Evolutionary conservation across 2,329 filamentous ascomycete genomes (phyloP).

Genomic region (Bisporella sp.): DNA sequence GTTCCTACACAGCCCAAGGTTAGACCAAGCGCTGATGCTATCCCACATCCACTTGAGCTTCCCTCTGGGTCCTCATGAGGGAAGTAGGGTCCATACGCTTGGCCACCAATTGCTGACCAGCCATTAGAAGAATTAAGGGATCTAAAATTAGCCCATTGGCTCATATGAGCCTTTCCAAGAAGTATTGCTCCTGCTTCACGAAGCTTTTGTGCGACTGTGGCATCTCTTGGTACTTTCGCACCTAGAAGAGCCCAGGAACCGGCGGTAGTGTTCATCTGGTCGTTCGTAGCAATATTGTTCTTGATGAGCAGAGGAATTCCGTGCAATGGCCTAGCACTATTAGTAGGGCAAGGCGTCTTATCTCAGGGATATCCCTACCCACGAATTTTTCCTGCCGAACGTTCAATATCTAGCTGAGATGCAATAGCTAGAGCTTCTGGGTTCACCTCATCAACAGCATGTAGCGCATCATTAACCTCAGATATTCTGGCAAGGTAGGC

Average conservation of each 20-base stretch:
- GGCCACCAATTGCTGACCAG: slow-evolving; percentile 57
- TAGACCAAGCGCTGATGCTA: slow-evolving; percentile 29
- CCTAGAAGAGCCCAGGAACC: background rate
- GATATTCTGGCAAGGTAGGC: slow-evolving; percentile 7
- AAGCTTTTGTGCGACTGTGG: slow-evolving; percentile 8
- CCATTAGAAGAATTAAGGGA: slow-evolving; percentile 50
- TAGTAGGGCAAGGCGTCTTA: slow-evolving; percentile 19
- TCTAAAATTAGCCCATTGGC: slow-evolving; percentile 49
- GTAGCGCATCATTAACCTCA: slow-evolving; percentile 5
- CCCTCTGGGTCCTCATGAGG: slow-evolving; percentile 30
- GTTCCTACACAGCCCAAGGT: slow-evolving; percentile 39
- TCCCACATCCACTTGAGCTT: slow-evolving; percentile 39
- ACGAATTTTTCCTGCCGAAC: slow-evolving; percentile 8
- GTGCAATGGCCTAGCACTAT: slow-evolving; percentile 33
- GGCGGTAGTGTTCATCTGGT: slow-evolving; percentile 42
- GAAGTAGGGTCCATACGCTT: slow-evolving; percentile 43
- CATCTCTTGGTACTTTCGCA: slow-evolving; percentile 2
- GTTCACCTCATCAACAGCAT: slow-evolving; percentile 16
- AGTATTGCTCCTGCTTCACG: slow-evolving; percentile 12
- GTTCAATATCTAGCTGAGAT: slow-evolving; percentile 13
- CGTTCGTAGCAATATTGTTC: slow-evolving; percentile 49
- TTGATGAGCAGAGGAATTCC: slow-evolving; percentile 53
- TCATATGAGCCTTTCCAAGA: slow-evolving; percentile 32
- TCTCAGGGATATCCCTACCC: slow-evolving; percentile 3
- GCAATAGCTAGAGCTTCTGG: slow-evolving; percentile 19